These are phyloP conservation scores for Eragrostis curvula DNA, from an alignment of 176 grass and related monocot genomes.

Conservation along the genomic window DNA sequence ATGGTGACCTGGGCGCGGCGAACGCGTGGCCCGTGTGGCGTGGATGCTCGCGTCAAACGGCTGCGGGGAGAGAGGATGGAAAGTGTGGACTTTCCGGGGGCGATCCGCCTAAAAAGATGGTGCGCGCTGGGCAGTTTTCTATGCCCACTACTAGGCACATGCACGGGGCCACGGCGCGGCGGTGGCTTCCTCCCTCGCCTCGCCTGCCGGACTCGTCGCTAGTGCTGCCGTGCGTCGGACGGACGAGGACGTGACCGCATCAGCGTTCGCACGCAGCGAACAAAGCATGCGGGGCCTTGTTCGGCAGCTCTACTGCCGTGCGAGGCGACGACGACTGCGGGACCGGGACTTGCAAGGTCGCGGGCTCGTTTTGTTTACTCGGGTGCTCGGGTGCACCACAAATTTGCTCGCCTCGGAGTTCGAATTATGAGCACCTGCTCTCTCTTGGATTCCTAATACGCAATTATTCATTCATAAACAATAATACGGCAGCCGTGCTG, in stretches of 20 bases:
- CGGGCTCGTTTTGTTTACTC: background rate
- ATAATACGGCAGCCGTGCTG: background rate
- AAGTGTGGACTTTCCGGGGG: constrained; percentile 23
- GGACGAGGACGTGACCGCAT: constrained; percentile 1
- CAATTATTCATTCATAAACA: background rate
- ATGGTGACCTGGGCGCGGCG: constrained; percentile 34
- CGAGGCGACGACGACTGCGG: background rate
- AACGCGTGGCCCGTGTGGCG: constrained; percentile 1
- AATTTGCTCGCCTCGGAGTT: background rate
- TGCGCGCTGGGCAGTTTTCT: constrained; percentile 6
- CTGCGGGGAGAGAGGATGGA: background rate
- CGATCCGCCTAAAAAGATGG: constrained; percentile 47
- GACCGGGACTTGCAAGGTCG: background rate
- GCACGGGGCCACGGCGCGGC: background rate
- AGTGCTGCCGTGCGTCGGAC: constrained; percentile 13
- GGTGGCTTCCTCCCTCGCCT: background rate
- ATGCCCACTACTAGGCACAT: constrained; percentile 12
- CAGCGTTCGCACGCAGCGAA: constrained; percentile 20
- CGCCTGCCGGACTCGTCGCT: background rate
- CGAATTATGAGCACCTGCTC: constrained; percentile 6
- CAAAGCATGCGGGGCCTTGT: background rate
- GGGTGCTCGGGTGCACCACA: background rate
- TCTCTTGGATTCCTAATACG: background rate
- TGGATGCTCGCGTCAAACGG: constrained; percentile 32
- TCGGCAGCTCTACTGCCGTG: background rate